These are phyloP conservation scores for Prasinococcaceae sp. DNA, from an alignment of 139 green algal genomes.

Conservation along the genomic window DNA sequence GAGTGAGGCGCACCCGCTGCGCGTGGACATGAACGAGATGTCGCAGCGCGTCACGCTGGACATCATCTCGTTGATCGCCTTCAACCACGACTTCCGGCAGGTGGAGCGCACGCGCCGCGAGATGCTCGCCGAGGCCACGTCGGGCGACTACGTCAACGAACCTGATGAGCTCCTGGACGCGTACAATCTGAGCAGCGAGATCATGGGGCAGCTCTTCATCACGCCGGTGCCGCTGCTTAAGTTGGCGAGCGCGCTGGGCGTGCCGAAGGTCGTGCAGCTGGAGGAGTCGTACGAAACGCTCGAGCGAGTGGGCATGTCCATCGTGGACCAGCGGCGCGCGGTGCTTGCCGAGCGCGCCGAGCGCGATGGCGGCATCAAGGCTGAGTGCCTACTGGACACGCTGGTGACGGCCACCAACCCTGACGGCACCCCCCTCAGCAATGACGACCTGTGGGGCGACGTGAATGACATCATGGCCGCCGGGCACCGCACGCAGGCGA, in stretches of 20 bases:
- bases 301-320: conserved; percentile 24
- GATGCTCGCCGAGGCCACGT: neutral
- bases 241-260: conserved; percentile 26
- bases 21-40: conserved; percentile 33
- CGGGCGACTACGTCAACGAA: neutral
- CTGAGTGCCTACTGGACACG: conserved; percentile 42
- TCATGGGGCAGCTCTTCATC: conserved; percentile 55
- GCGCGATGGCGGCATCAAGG: too few species aligned
- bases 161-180: conserved; percentile 39
- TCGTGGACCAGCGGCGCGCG: conserved; percentile 19
- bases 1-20: neutral
- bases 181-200: conserved; percentile 33
- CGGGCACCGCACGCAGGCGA: conserved; percentile 57
- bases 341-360: conserved; percentile 9
- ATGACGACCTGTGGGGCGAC: conserved; percentile 59
- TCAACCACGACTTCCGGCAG: conserved; percentile 48
- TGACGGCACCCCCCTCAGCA: conserved; percentile 20
- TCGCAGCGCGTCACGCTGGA: conserved; percentile 54
- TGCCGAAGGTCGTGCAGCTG: conserved; percentile 31
- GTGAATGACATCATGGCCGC: conserved; percentile 57
- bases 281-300: conserved; percentile 15
- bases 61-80: conserved; percentile 44
- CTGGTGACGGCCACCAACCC: conserved; percentile 23
- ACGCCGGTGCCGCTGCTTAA: conserved; percentile 51
- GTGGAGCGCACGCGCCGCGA: conserved; percentile 4